Evolutionary conservation across 495 filamentous ascomycete species (phyloP), one percentile per base, ranked within the genome.

Genomic region (Cercophora scortea): DNA sequence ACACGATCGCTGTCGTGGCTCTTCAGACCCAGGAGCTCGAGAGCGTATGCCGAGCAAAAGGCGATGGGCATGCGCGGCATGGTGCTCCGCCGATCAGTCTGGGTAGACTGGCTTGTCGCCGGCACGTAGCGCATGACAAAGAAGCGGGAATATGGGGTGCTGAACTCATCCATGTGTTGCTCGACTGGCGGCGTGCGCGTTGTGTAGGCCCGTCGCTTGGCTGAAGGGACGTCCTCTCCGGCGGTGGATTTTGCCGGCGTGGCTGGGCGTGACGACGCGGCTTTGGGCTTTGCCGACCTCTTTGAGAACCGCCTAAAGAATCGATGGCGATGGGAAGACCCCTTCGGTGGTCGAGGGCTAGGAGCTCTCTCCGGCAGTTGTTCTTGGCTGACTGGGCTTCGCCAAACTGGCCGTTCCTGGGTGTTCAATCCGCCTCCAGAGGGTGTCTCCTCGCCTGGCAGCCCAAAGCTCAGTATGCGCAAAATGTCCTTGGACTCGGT

Each of bases 71-170:
- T 53, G 12, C 45, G 42, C 0, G 50, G 34, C 2, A 49, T 3
- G 12, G 39, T 13, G 19, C 32, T 10, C 32, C 56, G 15, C 35
- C 11, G 17, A 7, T 48, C 25, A 8, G 46, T 17, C 39, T 44
- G 16, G 17, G 25, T 49, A 1, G 19, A 5, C 11, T 11, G 35
- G 12, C 36, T 40, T 18, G 9, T 9, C 11, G 52, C 38, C 6
- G 59, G 52, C 7, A 45, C 35, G 47, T 56, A 64, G 32, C 53
- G 53, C 47, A 69, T 51, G 35, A 65, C 57, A 19, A 65, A 54
- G 49, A 79, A 71, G 53, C 72, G 75, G 4, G 76, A 75, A 60
- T 82, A 82, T 3, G 76, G 74, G 10, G 63, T 66, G 51, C 53
- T 61, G 33, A 50, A 48, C 17, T 38, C 36, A 10, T 13, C 10